Base-by-base conservation (phyloP, 2,329 filamentous ascomycete species). In the Diaporthe citrichinensis region DNA sequence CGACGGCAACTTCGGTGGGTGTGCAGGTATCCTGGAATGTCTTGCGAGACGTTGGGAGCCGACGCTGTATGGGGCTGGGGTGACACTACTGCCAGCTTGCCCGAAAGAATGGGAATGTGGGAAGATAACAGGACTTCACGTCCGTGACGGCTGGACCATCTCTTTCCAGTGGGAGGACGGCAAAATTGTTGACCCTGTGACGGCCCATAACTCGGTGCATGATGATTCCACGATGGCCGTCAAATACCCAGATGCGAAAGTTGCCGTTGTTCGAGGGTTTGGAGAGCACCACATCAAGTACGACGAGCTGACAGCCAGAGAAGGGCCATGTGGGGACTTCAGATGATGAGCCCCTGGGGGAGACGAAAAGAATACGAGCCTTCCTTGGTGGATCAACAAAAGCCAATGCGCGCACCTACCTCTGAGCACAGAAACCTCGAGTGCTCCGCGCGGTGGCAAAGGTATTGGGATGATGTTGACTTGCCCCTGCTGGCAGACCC, bases 1-100 rank as follows among this genome's bases (percentile, higher is more conserved):
- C 31, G 87, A 89, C 77, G 87, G 87, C 1, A 89, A 89, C 72
- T 87, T 88, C 76, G 88, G 87, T 1, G 85, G 84, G 1, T 84
- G 84, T n/a, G 85, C 85, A 4, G 87, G 86, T 2, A 85, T 89
- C 20, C 77, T 86, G 1, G 87, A 88, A 79, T 86, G 85, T 80
- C 75, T 88, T 46, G 75, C 88, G 20, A 86, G 88, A 77, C 78
- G 81, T 73, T 78, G 82, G 69, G 79, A 82, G 49, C 80, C 80
- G 5, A 55, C 80, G n/a, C 41, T 74, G 49, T 74, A 62, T 14
- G 67, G 61, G 14, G 71, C 76, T n/a, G 76, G 71, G 31, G 82
- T 86, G 76, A 78, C 80, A 34, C 78, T 87, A 20, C 79, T 86
- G 25, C 85, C 85, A 62, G 83, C 84, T 8, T 84, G 82, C 76